These are phyloP conservation scores for Bolboschoenoplectus hybrid DNA, from an alignment of 202 grass and related monocot species.

Conservation along the genomic window DNA sequence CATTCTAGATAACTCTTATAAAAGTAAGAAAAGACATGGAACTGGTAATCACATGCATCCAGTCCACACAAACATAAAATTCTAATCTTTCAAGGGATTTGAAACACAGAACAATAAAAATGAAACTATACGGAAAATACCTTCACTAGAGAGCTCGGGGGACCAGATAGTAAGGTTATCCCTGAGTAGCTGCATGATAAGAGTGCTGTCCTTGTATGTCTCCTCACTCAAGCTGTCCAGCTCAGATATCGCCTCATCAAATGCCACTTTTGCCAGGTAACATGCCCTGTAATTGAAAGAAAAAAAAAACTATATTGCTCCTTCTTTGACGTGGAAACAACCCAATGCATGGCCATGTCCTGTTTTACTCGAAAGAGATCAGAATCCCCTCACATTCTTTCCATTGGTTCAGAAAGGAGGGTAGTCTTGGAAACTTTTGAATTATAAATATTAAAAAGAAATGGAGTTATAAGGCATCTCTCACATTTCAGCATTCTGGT, in stretches of 20 bases:
- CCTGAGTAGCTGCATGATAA: constrained; percentile 39
- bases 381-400: constrained; percentile 30
- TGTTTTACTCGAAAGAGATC: background rate
- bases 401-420: background rate
- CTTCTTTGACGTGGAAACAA: constrained; percentile 8
- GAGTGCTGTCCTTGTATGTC: constrained; percentile 33
- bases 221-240: constrained; percentile 29
- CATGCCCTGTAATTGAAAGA: constrained; percentile 28
- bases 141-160: constrained; percentile 25
- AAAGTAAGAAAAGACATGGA: background rate
- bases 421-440: constrained; percentile 25
- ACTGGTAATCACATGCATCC: background rate
- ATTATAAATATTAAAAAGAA: background rate
- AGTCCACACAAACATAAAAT: constrained; percentile 13
- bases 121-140: constrained; percentile 3
- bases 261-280: constrained; percentile 18
- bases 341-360: constrained; percentile 29
- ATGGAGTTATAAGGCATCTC: background rate
- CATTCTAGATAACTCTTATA: constrained; percentile 2
- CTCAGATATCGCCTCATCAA: constrained; percentile 29
- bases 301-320: constrained; percentile 3
- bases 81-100: constrained; percentile 4
- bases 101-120: background rate
- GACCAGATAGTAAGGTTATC: constrained; percentile 40
- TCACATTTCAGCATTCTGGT: constrained; percentile 18